Percentiles rank a stretch among this genome's conserved stretches.
These are phyloP conservation scores for Mycena maculata DNA, from an alignment of 768 basidiomycete species.

Conservation along the genomic window DNA sequence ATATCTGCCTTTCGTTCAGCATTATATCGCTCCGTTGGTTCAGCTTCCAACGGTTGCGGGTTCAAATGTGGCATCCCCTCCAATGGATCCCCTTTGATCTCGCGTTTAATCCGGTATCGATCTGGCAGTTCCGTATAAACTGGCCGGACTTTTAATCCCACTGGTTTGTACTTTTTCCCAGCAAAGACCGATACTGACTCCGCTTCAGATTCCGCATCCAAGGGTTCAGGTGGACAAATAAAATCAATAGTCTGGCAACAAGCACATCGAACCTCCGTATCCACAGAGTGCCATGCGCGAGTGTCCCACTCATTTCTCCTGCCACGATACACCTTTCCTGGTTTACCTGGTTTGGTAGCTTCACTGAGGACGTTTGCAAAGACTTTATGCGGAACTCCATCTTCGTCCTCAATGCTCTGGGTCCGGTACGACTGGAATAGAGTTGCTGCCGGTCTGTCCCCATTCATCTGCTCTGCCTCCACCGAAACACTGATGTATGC, in stretches of 20 bases:
- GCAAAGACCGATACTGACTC: conserved; percentile 18
- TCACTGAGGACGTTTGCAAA: conserved; percentile 11
- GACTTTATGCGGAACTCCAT: conserved; percentile 13
- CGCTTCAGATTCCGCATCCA: background rate
- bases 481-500: conserved; percentile 13
- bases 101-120: conserved; percentile 30
- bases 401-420: background rate
- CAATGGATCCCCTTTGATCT: conserved; percentile 43
- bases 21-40: conserved; percentile 33
- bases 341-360: too few relatives aligned
- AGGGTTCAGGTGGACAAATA: background rate
- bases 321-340: too few relatives aligned
- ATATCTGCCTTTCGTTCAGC: conserved; percentile 34
- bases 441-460: background rate
- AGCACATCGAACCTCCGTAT: background rate
- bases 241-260: conserved; percentile 2
- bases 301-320: too few relatives aligned
- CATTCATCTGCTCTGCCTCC: background rate
- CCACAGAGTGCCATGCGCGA: background rate
- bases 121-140: conserved; percentile 36
- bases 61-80: conserved; percentile 28
- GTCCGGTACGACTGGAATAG: conserved; percentile 7
- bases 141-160: conserved; percentile 34
- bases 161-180: conserved; percentile 39
- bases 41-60: conserved; percentile 34